Evolutionary conservation across 148 eudicot genomes (phyloP), one percentile per base, ranked within the genome.

Genomic region (Dysphania ambrosioides): DNA sequence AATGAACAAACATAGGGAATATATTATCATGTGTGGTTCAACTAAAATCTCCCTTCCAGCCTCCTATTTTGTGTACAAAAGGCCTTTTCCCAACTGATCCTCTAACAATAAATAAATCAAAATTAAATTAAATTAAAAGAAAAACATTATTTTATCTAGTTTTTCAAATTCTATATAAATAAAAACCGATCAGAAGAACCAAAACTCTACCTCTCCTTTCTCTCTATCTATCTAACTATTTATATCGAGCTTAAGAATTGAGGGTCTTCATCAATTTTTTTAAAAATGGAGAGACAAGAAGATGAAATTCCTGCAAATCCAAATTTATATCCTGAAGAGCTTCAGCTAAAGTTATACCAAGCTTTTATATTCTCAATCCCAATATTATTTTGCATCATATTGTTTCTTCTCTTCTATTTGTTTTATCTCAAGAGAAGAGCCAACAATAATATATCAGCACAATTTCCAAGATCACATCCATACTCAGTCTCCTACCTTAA

Each of bases 301-400:
- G 81, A 75, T 42, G 6, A 68, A 75, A 66, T n/a, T 11, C 59
- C 69, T 72, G 58, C 55, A 67, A 77, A 88, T 77, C 84, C 89
- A 66, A 86, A 80, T 62, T 69, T 86, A 73, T 90, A 90, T 44
- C 86, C 96, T 18, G 89, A 86, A 77, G 86, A 83, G 31, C 81
- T 93, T 65, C 97, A 93, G 78, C 81, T 88, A 4, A 88, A 87
- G 62, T 83, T 90, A 21, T 93, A 90, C 70, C 91, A 90, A 58
- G 93, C 93, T 31, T 90, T 93, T 65, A 86, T 93, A 15, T 93
- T 93, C 74, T 90, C 96, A 72, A 93, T 93, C 53, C 96, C 97
- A 21, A 90, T 93, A 13, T 82, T 88, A 41, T 93, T 93, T 78
- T 86, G 91, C 56, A 85, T 93, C 71, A 93, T 90, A 60, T 80